Conservation (phyloP, 202 grass and related monocot species). For the Setaria italica region DNA sequence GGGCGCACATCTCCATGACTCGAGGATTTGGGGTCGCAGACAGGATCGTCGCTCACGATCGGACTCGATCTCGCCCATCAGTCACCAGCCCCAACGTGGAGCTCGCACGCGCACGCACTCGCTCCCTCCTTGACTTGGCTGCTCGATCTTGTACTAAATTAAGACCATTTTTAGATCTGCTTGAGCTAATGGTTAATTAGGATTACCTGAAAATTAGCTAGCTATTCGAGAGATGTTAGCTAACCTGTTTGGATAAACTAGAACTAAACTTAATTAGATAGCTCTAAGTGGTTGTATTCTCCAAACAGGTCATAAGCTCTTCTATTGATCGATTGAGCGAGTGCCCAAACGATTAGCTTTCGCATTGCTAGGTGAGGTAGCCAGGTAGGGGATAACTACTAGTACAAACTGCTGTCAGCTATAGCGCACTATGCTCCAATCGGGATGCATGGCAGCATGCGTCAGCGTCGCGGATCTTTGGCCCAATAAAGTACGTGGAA, state of each 20-base stretch:
- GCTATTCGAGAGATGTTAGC: too few species aligned
- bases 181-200: too few species aligned
- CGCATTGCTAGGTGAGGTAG: not conserved
- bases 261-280: too few species aligned
- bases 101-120: not conserved
- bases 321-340: not conserved
- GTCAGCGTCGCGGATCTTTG: slow-evolving; percentile 39
- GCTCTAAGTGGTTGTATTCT: too few species aligned
- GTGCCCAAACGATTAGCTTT: not conserved
- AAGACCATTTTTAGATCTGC: too few species aligned
- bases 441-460: not conserved
- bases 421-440: not conserved
- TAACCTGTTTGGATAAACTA: too few species aligned
- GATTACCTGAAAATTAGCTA: too few species aligned
- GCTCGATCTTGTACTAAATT: too few species aligned
- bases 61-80: not conserved
- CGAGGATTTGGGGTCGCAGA: slow-evolving; percentile 41
- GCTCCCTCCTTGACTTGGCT: not conserved
- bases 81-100: slow-evolving; percentile 16
- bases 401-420: not conserved
- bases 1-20: slow-evolving; percentile 40
- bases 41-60: slow-evolving; percentile 28
- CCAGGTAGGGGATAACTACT: not conserved
- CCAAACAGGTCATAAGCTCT: too few species aligned
- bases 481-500: slow-evolving; percentile 50